A percentile compares a stretch with the other conserved stretches of the same genome.
These are phyloP conservation scores for Poteriospumella lacustris DNA, from an alignment of 108 stramenopile species.

Conservation along the genomic window DNA sequence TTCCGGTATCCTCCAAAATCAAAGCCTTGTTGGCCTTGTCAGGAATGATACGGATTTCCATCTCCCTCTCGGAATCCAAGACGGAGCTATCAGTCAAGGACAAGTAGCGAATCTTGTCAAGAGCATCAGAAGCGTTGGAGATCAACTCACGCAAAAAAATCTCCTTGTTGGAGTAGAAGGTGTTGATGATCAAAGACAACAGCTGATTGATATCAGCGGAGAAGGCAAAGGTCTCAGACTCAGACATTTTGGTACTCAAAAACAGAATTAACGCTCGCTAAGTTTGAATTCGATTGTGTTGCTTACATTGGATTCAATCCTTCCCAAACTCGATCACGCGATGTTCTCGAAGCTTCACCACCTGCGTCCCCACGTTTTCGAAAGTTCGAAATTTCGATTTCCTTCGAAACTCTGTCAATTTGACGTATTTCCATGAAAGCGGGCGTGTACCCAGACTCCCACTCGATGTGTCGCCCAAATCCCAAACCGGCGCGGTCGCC, in stretches of 20 bases:
- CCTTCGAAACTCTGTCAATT: too few species aligned
- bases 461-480: too few species aligned
- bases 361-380: too few species aligned
- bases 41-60: slow-evolving; percentile 93
- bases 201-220: slow-evolving; percentile 99
- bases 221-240: slow-evolving; percentile 97
- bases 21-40: slow-evolving; percentile 99
- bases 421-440: too few species aligned
- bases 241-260: slow-evolving; percentile 46
- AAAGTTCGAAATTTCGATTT: too few species aligned
- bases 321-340: too few species aligned
- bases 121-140: slow-evolving; percentile 88
- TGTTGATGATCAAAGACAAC: slow-evolving; percentile 89
- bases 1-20: slow-evolving; percentile 95
- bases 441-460: too few species aligned
- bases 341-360: too few species aligned
- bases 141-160: slow-evolving; percentile 98
- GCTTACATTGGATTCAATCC: too few species aligned
- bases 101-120: slow-evolving; percentile 99
- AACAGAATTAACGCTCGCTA: too few species aligned
- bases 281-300: too few species aligned
- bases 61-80: slow-evolving; percentile 83
- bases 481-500: too few species aligned
- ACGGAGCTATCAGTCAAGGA: slow-evolving; percentile 87
- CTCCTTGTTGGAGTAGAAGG: slow-evolving; percentile 99